Evolutionary conservation across 2,329 filamentous ascomycete species (phyloP).

Genomic region (Ceratocystis cubensis): DNA sequence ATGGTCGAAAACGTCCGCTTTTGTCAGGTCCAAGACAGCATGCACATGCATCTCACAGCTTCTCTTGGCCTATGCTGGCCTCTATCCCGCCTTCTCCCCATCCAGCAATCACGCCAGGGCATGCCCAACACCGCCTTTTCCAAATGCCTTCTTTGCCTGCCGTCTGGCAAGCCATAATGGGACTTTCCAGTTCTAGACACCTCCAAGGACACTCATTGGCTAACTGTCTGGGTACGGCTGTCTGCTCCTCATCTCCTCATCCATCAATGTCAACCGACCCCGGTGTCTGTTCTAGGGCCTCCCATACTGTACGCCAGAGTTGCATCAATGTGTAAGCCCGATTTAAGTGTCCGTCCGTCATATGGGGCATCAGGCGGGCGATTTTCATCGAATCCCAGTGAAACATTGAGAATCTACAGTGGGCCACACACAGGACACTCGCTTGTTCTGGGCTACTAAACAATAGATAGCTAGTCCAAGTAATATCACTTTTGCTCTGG

Average conservation of each 20-base stretch:
- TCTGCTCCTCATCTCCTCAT: too few relatives aligned
- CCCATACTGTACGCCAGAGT: neutral
- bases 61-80: neutral
- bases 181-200: too few relatives aligned
- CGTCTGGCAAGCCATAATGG: too few relatives aligned
- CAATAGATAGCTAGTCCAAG: neutral
- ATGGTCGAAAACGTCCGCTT: neutral
- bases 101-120: neutral
- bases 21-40: neutral
- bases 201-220: too few relatives aligned
- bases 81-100: neutral
- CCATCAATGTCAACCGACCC: neutral
- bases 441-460: neutral
- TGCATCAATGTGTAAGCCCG: neutral
- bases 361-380: neutral
- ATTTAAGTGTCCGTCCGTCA: neutral
- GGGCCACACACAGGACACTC: neutral
- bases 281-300: neutral
- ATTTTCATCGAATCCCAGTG: neutral
- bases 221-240: too few relatives aligned
- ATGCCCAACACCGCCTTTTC: neutral
- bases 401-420: neutral
- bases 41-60: neutral
- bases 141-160: neutral
- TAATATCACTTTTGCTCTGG: neutral